Evolutionary conservation across 2,329 filamentous ascomycete species (phyloP).

Genomic region (Trichoderma endophyticum): DNA sequence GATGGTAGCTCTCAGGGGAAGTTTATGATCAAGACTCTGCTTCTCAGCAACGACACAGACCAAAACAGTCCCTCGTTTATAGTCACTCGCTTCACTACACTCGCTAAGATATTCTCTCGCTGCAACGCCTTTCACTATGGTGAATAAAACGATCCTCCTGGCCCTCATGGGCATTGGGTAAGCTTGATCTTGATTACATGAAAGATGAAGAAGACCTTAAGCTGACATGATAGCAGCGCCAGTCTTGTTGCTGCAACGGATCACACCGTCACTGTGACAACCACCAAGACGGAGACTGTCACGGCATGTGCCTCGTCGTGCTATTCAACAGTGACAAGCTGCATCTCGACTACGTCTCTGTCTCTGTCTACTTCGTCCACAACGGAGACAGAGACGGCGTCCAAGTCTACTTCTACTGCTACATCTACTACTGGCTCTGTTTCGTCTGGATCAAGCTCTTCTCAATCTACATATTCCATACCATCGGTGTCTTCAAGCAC

Average conservation of each 20-base stretch:
- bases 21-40: background rate
- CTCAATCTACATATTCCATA: background rate
- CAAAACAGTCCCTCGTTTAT: background rate
- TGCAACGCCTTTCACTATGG: slow-evolving; percentile 19
- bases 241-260: slow-evolving; percentile 25
- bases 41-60: background rate
- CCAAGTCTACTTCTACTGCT: background rate
- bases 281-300: slow-evolving; percentile 33
- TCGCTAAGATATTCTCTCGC: background rate
- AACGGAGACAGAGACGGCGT: background rate
- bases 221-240: slow-evolving; percentile 21
- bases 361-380: background rate
- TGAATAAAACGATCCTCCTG: slow-evolving; percentile 24
- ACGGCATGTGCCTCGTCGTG: slow-evolving; percentile 30
- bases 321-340: slow-evolving; percentile 18
- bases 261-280: slow-evolving; percentile 32
- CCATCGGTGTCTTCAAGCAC: background rate
- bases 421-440: background rate
- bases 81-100: background rate
- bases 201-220: background rate
- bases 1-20: background rate
- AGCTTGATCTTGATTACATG: background rate
- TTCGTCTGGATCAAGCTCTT: background rate
- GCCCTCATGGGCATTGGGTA: slow-evolving; percentile 32
- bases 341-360: background rate